phyloP scores from a whole-genome alignment of 1,284 basidiomycete genomes.

The Thecaphora thlaspeos region DNA sequence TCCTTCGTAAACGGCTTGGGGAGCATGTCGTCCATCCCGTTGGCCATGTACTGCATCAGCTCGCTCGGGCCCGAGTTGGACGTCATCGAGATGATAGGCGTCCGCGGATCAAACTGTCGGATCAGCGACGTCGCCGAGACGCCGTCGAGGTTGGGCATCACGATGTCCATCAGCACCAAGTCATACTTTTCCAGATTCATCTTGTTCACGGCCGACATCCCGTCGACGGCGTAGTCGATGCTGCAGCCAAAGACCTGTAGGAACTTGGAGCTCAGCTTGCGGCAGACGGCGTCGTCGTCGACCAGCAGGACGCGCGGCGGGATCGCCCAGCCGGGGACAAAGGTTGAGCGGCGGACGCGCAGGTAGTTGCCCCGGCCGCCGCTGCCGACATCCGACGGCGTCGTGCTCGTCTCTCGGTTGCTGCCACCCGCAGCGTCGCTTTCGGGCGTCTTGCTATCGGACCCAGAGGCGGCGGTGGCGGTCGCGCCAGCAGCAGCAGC shows the following conservation, averaged over 20 bases:
- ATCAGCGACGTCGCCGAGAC: constrained; percentile 88
- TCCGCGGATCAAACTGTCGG: constrained; percentile 87
- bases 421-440: background rate
- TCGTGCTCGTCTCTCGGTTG: background rate
- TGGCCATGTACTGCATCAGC: constrained; percentile 85
- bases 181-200: constrained; percentile 94
- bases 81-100: constrained; percentile 96
- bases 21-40: constrained; percentile 93
- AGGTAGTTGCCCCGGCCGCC: constrained; percentile 19
- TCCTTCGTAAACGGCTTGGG: constrained; percentile 95
- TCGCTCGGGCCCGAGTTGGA: constrained; percentile 87
- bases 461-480: background rate
- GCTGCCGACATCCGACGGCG: background rate
- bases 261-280: constrained; percentile 86
- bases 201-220: constrained; percentile 88
- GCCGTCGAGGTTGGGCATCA: constrained; percentile 84
- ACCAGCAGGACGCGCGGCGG: constrained; percentile 73
- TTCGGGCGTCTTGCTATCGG: background rate
- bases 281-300: constrained; percentile 89
- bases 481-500: too few relatives aligned
- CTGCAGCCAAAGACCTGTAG: constrained; percentile 91
- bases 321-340: constrained; percentile 68
- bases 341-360: constrained; percentile 63
- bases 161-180: constrained; percentile 79
- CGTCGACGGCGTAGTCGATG: constrained; percentile 89